Base-by-base conservation (phyloP, 805 yeast genomes). In the Lipomyces japonicus region DNA sequence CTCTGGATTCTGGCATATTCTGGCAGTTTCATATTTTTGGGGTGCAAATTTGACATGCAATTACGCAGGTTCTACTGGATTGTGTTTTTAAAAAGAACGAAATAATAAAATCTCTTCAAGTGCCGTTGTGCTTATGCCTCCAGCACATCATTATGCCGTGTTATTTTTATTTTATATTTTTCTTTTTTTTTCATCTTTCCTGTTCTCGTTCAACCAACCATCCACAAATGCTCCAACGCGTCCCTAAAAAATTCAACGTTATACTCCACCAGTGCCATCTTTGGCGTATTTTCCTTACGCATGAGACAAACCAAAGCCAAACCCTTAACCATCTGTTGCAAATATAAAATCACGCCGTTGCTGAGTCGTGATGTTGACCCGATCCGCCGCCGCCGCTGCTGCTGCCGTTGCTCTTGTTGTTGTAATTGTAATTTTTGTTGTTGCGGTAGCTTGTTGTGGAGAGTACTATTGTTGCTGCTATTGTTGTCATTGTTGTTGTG, bases 271-370 rank as follows among this genome's bases (percentile, higher is more conserved):
- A 91, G 78, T 0, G 95, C 75, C 61, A 74, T 59, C 64, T 57
- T 78, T 67, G 60, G 71, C 57, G 57, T 77, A 12, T 75, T 79
- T 45, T 83, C 91, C 25, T 80, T 76, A 50, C 95, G 77, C 10
- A 88, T 81, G 49, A 90, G 74, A 1, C 95, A 95, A 36, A 91
- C 96, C 51, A 93, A 72, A 2, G 97, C 95, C 55, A 91, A 72
- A 0, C 96, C 96, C 55, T 95, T 78, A 46, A 91, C 84, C 96
- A 93, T 88, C 63, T 88, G 95, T 55, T 86, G 83, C 63, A 93
- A 73, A 60, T 89, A 88, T 31, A 91, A 71, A 25, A 85, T 78
- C n/a, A 86, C 77, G 0, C 96, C 97, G 65, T 86, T 88, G 42
- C 85, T 85, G 46, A 93, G 73, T 51, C 76, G 79, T 18, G 95